phyloP scores from a whole-genome alignment of 2,329 filamentous ascomycete species.

The Penicillium thymicola region DNA sequence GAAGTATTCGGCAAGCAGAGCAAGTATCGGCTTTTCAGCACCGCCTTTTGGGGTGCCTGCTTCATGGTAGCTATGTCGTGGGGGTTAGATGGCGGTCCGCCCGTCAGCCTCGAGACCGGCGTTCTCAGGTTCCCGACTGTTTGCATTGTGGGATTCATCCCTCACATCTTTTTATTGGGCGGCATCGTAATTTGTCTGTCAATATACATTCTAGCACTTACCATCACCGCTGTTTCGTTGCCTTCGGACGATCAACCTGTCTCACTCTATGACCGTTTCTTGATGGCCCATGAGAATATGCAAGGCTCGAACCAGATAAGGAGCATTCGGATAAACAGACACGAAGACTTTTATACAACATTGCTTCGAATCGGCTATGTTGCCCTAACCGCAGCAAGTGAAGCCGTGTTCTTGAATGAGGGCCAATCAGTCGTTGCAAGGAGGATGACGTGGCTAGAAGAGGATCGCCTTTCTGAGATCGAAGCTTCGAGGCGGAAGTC shows the following conservation, averaged over 20 bases:
- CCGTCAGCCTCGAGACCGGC: slow-evolving; percentile 51
- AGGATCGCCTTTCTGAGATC: slow-evolving; percentile 75
- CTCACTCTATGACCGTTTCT: slow-evolving; percentile 59
- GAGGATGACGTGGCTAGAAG: slow-evolving; percentile 84
- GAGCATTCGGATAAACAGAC: slow-evolving; percentile 73
- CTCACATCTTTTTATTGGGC: slow-evolving; percentile 79
- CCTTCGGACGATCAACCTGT: slow-evolving; percentile 49
- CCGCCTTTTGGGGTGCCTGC: slow-evolving; percentile 82
- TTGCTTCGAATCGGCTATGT: slow-evolving; percentile 82
- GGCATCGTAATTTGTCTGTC: slow-evolving; percentile 72
- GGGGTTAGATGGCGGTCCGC: slow-evolving; percentile 58
- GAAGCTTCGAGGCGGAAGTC: slow-evolving; percentile 48
- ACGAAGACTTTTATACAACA: slow-evolving; percentile 95
- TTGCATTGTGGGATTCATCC: slow-evolving; percentile 91
- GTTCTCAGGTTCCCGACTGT: slow-evolving; percentile 88
- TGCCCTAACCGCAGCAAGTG: slow-evolving; percentile 86
- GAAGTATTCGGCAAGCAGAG: slow-evolving; percentile 78
- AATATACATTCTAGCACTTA: slow-evolving; percentile 75
- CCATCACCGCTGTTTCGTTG: slow-evolving; percentile 69
- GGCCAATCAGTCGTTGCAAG: slow-evolving; percentile 71
- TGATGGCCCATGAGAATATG: slow-evolving; percentile 77
- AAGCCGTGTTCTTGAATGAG: slow-evolving; percentile 94
- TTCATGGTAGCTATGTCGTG: slow-evolving; percentile 84
- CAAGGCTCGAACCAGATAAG: slow-evolving; percentile 86
- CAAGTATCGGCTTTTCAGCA: slow-evolving; percentile 77